Percentiles rank a stretch among this genome's conserved stretches.
These are phyloP conservation scores for Ceratorhiza oryzae-sativae DNA, from an alignment of 1,284 basidiomycete species.

Conservation along the genomic window DNA sequence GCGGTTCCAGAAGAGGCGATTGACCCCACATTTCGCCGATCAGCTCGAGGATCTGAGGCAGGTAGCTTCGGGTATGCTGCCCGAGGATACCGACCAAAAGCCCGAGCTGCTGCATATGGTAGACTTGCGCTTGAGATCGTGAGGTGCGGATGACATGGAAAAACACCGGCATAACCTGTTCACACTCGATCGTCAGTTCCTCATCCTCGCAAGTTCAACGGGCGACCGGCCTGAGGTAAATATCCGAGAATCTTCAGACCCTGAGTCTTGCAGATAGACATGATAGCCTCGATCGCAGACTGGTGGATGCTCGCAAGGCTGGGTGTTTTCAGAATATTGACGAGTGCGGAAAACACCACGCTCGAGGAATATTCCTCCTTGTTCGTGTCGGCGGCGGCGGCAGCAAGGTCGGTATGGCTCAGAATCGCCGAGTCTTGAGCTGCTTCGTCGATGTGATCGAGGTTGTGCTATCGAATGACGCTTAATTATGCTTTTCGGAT, in stretches of 20 bases:
- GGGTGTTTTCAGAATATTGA: slow-evolving; percentile 22
- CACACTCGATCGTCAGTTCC: slow-evolving; percentile 46
- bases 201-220: slow-evolving; percentile 42
- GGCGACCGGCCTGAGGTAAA: slow-evolving; percentile 80
- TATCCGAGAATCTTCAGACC: slow-evolving; percentile 96
- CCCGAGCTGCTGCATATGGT: slow-evolving; percentile 95
- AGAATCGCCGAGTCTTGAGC: not conserved
- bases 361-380: slow-evolving; percentile 34
- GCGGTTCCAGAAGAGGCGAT: slow-evolving; percentile 73
- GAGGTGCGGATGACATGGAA: slow-evolving; percentile 86
- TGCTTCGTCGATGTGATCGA: slow-evolving; percentile 9
- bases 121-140: slow-evolving; percentile 81
- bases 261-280: slow-evolving; percentile 99
- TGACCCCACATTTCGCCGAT: slow-evolving; percentile 89
- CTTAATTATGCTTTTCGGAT: too few relatives aligned
- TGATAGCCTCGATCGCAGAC: slow-evolving; percentile 73
- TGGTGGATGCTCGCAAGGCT: slow-evolving; percentile 16
- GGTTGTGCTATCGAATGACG: too few relatives aligned
- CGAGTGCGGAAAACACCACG: slow-evolving; percentile 24
- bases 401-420: slow-evolving; percentile 21
- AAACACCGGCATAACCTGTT: slow-evolving; percentile 98
- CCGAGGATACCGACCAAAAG: slow-evolving; percentile 97
- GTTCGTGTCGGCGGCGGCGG: slow-evolving; percentile 21
- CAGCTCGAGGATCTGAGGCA: slow-evolving; percentile 80
- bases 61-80: slow-evolving; percentile 95